phyloP scores from a whole-genome alignment of 2,329 filamentous ascomycete genomes.

The Ceratocystis destructans region DNA sequence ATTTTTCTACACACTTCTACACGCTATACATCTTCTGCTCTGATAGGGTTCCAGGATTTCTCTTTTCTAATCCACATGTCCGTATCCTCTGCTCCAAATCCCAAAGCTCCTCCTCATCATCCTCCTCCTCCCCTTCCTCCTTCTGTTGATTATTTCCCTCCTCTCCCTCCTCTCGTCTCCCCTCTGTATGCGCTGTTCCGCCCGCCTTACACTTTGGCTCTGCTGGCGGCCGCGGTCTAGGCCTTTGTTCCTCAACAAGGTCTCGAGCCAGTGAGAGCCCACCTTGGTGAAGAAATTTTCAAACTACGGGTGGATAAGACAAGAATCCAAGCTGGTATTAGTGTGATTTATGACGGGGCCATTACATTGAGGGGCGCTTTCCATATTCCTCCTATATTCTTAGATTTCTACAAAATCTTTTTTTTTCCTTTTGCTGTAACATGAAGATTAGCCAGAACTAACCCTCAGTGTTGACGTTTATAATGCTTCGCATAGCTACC shows the following conservation, averaged over 20 bases:
- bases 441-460: no score
- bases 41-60: neutral
- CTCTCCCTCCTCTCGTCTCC: no score
- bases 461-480: no score
- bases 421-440: no score
- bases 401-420: neutral
- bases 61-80: neutral
- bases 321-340: neutral
- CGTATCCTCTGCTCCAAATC: neutral
- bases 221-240: neutral
- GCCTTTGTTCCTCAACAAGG: neutral
- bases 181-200: slow-evolving; percentile 1
- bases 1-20: neutral
- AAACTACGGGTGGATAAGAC: slow-evolving; percentile 2
- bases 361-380: neutral
- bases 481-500: no score
- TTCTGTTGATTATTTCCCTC: neutral
- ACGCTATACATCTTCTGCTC: neutral
- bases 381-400: neutral
- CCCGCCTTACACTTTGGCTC: neutral
- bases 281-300: slow-evolving; percentile 17
- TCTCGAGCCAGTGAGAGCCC: slow-evolving; percentile 11
- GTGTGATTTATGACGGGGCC: neutral
- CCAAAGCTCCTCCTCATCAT: neutral
- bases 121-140: neutral